Evolutionary conservation across 2,329 filamentous ascomycete genomes (phyloP).

Genomic region (Phialophora verrucosa): DNA sequence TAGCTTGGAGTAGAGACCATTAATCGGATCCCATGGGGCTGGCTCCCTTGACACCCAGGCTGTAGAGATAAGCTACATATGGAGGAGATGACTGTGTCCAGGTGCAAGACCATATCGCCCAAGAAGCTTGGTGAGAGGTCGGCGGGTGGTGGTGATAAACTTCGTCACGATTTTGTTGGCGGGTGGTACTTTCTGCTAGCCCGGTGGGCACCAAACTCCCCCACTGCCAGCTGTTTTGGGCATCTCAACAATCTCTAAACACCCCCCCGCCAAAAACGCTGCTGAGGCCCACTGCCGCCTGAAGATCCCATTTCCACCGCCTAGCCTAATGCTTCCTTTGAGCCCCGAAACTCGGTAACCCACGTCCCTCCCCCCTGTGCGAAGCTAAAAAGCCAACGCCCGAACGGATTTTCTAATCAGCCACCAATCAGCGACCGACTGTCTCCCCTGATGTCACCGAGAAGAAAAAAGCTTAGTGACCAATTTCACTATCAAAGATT

Average conservation of each 20-base stretch:
- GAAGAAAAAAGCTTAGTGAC: not conserved
- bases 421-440: not conserved
- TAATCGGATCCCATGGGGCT: not conserved
- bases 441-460: not conserved
- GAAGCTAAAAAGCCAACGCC: not conserved
- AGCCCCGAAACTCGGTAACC: not conserved
- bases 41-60: no score
- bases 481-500: not conserved
- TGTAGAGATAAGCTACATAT: not conserved
- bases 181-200: not conserved
- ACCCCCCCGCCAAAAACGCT: not conserved
- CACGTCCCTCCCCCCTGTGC: not conserved
- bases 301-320: not conserved
- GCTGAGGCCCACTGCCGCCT: not conserved
- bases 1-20: not conserved
- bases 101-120: no score
- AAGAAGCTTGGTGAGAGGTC: not conserved
- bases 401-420: not conserved
- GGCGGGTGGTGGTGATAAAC: not conserved
- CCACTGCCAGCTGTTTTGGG: not conserved
- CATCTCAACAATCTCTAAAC: constrained; percentile 8
- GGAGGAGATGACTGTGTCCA: no score
- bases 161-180: not conserved
- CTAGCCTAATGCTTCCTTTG: not conserved
- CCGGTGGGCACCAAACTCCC: no score